Percentiles rank a stretch among this genome's conserved stretches.
Conservation (phyloP, 1,284 basidiomycete species). For the Ceratobasidium papillatum region DNA sequence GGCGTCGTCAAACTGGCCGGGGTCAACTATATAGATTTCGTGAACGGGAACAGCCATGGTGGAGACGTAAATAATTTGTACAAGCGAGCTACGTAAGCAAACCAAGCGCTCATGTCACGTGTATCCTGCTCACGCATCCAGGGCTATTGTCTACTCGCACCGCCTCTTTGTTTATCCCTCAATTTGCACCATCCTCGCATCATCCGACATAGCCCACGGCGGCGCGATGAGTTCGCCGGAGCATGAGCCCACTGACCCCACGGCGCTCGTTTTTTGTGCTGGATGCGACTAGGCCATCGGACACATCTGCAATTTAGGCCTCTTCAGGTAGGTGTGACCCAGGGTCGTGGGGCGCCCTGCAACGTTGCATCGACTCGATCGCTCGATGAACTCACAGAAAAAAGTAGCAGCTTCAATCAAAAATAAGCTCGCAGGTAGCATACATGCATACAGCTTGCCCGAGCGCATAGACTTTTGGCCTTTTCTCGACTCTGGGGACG, state of each 20-base stretch:
- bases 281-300: slow-evolving; percentile 23
- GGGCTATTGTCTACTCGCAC: background rate
- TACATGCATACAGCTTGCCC: background rate
- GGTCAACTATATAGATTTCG: slow-evolving; percentile 20
- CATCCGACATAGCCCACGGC: slow-evolving; percentile 3
- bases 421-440: slow-evolving; percentile 14
- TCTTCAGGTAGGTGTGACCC: slow-evolving; percentile 29
- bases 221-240: slow-evolving; percentile 17
- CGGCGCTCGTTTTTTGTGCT: background rate
- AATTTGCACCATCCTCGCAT: slow-evolving; percentile 2
- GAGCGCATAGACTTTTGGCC: background rate
- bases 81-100: slow-evolving; percentile 2
- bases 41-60: slow-evolving; percentile 39
- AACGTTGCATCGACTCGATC: slow-evolving; percentile 34
- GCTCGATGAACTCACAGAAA: slow-evolving; percentile 20
- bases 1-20: slow-evolving; percentile 63
- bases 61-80: slow-evolving; percentile 23
- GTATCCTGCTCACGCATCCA: slow-evolving; percentile 27
- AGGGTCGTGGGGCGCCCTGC: slow-evolving; percentile 24
- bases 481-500: background rate
- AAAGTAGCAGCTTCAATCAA: background rate
- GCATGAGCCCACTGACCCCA: slow-evolving; percentile 19
- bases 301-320: slow-evolving; percentile 7
- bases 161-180: background rate
- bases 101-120: slow-evolving; percentile 24